phyloP scores from a whole-genome alignment of 2,329 filamentous ascomycete genomes.

The Akanthomyces muscarius region DNA sequence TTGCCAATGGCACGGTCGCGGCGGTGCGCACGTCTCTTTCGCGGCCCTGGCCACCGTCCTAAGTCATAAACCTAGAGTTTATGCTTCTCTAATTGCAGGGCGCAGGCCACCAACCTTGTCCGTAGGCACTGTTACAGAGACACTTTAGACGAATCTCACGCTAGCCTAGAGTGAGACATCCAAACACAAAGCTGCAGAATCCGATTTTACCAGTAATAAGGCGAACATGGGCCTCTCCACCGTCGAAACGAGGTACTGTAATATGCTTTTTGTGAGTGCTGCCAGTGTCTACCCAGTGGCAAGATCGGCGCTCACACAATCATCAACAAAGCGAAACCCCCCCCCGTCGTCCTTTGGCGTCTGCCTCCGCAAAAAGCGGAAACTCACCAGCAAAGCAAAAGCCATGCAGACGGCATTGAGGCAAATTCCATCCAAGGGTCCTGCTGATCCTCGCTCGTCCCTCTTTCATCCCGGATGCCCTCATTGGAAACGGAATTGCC shows the following conservation, averaged over 20 bases:
- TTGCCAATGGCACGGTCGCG: too few species aligned
- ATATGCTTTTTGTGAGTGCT: not conserved
- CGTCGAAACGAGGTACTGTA: not conserved
- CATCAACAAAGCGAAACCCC: not conserved
- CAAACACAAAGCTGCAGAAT: conserved; percentile 1
- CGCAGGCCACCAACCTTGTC: not conserved
- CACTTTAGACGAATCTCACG: conserved; percentile 5
- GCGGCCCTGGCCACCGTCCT: not conserved
- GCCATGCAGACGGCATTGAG: not conserved
- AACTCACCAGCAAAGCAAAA: not conserved
- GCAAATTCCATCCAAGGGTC: not conserved
- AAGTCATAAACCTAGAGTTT: not conserved
- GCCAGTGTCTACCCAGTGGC: not conserved
- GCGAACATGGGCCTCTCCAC: not conserved
- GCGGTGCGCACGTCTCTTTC: not conserved
- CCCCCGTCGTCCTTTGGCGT: not conserved
- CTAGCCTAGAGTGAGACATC: conserved; percentile 9
- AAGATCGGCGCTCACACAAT: conserved; percentile 7
- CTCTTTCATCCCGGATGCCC: conserved; percentile 3
- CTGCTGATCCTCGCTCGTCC: not conserved
- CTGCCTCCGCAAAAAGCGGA: not conserved
- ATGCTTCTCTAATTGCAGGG: not conserved
- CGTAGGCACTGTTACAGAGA: not conserved
- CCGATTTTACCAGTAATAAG: not conserved
- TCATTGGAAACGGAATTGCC: not conserved